Percentiles rank a stretch among this genome's conserved stretches.
phyloP scores from a whole-genome alignment of 208 protist species.

The Strigomonas oncopelti region DNA sequence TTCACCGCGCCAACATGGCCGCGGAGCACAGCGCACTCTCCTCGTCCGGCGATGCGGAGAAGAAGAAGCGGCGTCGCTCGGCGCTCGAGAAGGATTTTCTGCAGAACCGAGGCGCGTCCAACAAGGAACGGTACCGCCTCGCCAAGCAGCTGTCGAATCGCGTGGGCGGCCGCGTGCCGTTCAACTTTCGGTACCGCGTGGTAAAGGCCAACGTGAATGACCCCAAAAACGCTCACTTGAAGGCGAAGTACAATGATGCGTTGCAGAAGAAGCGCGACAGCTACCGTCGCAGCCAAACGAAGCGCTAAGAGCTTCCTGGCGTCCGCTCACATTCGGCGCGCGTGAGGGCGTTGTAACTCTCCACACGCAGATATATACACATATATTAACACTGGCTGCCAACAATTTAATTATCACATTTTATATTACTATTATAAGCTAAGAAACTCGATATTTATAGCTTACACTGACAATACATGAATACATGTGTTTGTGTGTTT shows the following conservation, averaged over 20 bases:
- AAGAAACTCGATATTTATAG: no score
- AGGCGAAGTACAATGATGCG: conserved; percentile 44
- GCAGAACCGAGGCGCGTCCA: conserved; percentile 61
- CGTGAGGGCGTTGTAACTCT: no score
- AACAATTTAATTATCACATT: no score
- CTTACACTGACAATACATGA: no score
- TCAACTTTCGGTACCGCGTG: conserved; percentile 83
- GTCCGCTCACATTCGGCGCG: no score
- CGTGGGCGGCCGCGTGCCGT: conserved; percentile 74
- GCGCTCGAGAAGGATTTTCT: conserved; percentile 54
- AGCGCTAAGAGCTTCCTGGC: no score
- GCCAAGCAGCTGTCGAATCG: conserved; percentile 64
- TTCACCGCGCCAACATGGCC: conserved; percentile 11
- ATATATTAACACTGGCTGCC: no score
- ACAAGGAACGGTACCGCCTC: conserved; percentile 52
- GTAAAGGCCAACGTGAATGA: conserved; percentile 80
- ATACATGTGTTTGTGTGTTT: no score
- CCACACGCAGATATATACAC: no score
- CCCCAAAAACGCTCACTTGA: conserved; percentile 45
- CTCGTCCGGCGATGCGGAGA: not conserved
- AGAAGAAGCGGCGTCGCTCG: conserved; percentile 24
- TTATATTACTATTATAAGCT: no score
- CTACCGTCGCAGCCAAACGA: conserved; percentile 16
- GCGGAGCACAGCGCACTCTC: conserved; percentile 20
- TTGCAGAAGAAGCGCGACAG: conserved; percentile 55